Evolutionary conservation across 2,329 filamentous ascomycete genomes (phyloP).

Genomic region (Calonectria henricotiae): DNA sequence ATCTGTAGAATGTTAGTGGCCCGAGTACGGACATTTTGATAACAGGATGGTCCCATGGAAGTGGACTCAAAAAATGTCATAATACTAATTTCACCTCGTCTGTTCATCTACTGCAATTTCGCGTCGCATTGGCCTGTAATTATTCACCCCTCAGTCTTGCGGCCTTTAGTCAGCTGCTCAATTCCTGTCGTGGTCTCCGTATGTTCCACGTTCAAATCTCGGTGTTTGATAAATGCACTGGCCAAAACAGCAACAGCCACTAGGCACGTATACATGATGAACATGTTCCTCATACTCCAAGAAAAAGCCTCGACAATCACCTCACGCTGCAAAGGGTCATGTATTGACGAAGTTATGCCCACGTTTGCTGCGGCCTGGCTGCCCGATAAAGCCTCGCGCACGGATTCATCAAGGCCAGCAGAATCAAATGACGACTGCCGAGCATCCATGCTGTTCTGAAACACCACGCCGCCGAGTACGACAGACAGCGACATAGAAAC

Average conservation of each 20-base stretch:
- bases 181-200: slow-evolving; percentile 14
- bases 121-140: too few species aligned
- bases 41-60: too few species aligned
- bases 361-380: slow-evolving; percentile 24
- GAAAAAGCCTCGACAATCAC: slow-evolving; percentile 28
- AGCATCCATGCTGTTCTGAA: slow-evolving; percentile 69
- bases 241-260: slow-evolving; percentile 13
- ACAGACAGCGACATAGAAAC: slow-evolving; percentile 75
- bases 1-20: too few species aligned
- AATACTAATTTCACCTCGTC: too few species aligned
- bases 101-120: too few species aligned
- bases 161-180: slow-evolving; percentile 1
- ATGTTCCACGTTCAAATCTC: slow-evolving; percentile 28
- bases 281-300: slow-evolving; percentile 29
- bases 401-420: slow-evolving; percentile 10
- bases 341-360: slow-evolving; percentile 12
- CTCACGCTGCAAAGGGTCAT: slow-evolving; percentile 22
- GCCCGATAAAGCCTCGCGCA: slow-evolving; percentile 22
- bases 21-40: too few species aligned
- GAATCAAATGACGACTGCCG: slow-evolving; percentile 13
- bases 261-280: slow-evolving; percentile 32
- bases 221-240: slow-evolving; percentile 22
- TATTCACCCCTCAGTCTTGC: neutral
- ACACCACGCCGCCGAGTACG: slow-evolving; percentile 80
- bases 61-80: too few species aligned